These are phyloP conservation scores for Aspergillus clavatus DNA, from an alignment of 2,329 filamentous ascomycete genomes.

Conservation along the genomic window DNA sequence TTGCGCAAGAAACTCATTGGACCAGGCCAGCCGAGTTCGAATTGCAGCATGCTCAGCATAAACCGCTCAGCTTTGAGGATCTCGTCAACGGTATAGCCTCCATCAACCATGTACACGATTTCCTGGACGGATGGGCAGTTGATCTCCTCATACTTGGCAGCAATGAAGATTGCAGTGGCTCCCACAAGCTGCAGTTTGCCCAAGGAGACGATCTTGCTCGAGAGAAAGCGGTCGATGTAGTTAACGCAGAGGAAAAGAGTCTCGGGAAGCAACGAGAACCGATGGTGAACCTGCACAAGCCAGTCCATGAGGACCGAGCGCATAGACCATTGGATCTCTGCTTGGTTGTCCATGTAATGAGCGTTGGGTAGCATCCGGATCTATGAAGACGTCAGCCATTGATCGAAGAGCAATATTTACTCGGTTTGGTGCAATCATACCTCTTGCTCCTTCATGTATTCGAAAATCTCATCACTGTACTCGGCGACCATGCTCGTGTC, in stretches of 20 bases:
- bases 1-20: constrained; percentile 97
- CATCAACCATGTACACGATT: constrained; percentile 98
- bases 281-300: constrained; percentile 91
- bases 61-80: constrained; percentile 96
- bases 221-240: constrained; percentile 95
- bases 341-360: constrained; percentile 94
- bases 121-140: constrained; percentile 92
- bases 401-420: not conserved
- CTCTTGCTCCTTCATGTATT: constrained; percentile 86
- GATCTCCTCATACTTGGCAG: constrained; percentile 98
- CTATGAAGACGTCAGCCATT: constrained; percentile 43
- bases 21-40: constrained; percentile 95
- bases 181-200: constrained; percentile 94
- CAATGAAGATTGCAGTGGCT: constrained; percentile 90
- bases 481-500: constrained; percentile 98
- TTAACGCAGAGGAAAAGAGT: constrained; percentile 94
- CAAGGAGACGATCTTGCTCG: constrained; percentile 88
- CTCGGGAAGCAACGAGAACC: constrained; percentile 86
- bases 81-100: constrained; percentile 81
- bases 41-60: constrained; percentile 95
- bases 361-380: constrained; percentile 77
- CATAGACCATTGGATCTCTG: constrained; percentile 99
- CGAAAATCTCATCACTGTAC: constrained; percentile 92
- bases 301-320: constrained; percentile 95
- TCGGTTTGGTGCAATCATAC: constrained; percentile 43